Evolutionary conservation across 2,329 filamentous ascomycete genomes (phyloP), one percentile per base, ranked within the genome.

Genomic region (Aspergillus quadrilineatus): DNA sequence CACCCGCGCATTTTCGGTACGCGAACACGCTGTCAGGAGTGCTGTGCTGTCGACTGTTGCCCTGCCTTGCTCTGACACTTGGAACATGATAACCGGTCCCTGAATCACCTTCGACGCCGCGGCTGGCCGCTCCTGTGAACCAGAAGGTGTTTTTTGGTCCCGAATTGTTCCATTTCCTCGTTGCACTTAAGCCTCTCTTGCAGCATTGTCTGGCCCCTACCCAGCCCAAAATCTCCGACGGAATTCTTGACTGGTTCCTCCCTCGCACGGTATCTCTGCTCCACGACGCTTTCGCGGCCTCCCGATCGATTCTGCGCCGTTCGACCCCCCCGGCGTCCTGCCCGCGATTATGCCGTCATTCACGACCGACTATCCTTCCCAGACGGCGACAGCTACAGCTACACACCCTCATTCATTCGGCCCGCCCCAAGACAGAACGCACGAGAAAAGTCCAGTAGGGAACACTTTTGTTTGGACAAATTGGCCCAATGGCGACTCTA

Each of bases 381-480:
- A 69, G 54, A 67, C 69, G 43, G 62, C 66, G 44, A 67, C 71
- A n/a, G 61, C 66, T 34, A 70, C 69, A 17, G 64, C 68, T 37
- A 71, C 69, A 39, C 71, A 72, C 51, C 69, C 66, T 62, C 72
- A 69, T 48, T 68, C 75, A 37, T 73, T 77, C 47, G 76, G 77
- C 54, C 70, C 74, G 39, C 62, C 68, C 32, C 67, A 73, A 29
- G 72, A 73, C 22, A 78, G 78, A 66, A 71, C 74, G 37, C 67
- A 75, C 64, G 77, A 79, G 49, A 79, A 77, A 62, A 67, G 68
- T 43, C 67, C 77, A 30, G 69, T 76, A 34, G 73, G 75, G 53
- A 77, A 77, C 61, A 73, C 77, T 34, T 79, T 79, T 63, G 65
- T 78, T 50, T 78, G 76, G 71, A 78, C 76, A 29, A 74, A 75